These are phyloP conservation scores for Pythium chondricola DNA, from an alignment of 352 stramenopile species.

Conservation along the genomic window DNA sequence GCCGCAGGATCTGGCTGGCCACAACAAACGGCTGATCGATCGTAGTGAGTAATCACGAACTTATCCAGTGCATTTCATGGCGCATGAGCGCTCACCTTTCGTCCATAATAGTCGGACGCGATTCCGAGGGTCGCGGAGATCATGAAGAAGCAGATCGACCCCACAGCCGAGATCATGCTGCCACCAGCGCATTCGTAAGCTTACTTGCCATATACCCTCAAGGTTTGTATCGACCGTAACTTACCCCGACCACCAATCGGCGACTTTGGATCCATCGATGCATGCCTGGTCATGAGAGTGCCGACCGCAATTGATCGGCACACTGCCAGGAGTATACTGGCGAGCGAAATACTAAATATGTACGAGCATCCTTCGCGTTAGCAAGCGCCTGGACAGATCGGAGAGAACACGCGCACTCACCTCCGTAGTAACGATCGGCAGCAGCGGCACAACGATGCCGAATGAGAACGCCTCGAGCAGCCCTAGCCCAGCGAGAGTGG, in stretches of 20 bases:
- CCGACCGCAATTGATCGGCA: slow-evolving; percentile 48
- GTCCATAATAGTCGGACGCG: slow-evolving; percentile 65
- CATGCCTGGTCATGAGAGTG: slow-evolving; percentile 46
- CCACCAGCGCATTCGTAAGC: not conserved
- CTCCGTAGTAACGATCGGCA: slow-evolving; percentile 65
- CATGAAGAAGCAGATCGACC: slow-evolving; percentile 55
- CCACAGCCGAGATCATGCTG: slow-evolving; percentile 62
- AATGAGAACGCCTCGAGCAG: slow-evolving; percentile 50
- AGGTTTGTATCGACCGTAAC: not conserved
- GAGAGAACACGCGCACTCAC: no score
- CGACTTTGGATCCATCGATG: slow-evolving; percentile 55
- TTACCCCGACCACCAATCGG: slow-evolving; percentile 66
- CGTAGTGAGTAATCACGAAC: no score
- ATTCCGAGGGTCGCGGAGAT: slow-evolving; percentile 65
- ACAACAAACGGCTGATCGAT: slow-evolving; percentile 67
- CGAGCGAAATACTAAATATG: slow-evolving; percentile 63
- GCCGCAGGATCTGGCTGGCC: slow-evolving; percentile 48
- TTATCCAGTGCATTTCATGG: not conserved
- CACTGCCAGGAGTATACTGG: slow-evolving; percentile 34
- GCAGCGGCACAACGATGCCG: slow-evolving; percentile 56
- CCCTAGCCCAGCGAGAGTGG: slow-evolving; percentile 35
- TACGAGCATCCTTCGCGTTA: not conserved
- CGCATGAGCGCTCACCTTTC: slow-evolving; percentile 76
- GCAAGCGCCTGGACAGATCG: no score
- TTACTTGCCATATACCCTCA: not conserved